Base-by-base conservation (phyloP, 768 basidiomycete genomes). In the Kwoniella heveanensis region DNA sequence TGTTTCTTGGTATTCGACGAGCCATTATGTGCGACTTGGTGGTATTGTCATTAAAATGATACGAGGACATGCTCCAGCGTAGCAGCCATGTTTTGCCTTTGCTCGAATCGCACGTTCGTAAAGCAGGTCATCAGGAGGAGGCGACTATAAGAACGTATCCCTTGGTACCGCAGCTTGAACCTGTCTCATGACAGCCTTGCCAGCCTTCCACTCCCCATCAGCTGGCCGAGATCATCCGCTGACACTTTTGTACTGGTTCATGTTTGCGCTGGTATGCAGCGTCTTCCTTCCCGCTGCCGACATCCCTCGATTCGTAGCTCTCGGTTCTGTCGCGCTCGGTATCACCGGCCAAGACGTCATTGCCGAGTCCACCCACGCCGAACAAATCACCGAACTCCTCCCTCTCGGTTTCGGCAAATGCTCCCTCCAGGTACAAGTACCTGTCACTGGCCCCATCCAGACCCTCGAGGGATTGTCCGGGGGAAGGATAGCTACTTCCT, bases 331-430 rank as follows among this genome's bases (percentile, higher is more conserved):
- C 74, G 91, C 97, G 72, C 84, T 99, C 48, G 96, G 96, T 6
- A 96, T 99, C 72, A 98, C 96, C 9, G 96, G 96, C 3, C 93
- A 97, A 81, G 96, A 99, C 82, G 91, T 96, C 67, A 90, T 98
- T 68, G 86, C 94, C 50, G 95, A 99, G 80, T 85, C 92, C 1
- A 82, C 88, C 60, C 92, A 96, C 88, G 83, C 90, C 66, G 79
- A 84, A 13, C 85, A 86, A 63, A 87, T 97, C 59, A 86, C 87
- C 0, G 90, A 96, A 73, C 83, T 88, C 15, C 85, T 94, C 13
- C 87, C 86, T 2, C 87, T 99, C 54, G 91, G 88, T 0, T 98
- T 97, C 71, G 95, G 95, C 5, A 94, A 92, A 79, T 97, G 96
- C 77, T 82, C 87, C 0, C 82, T 96, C 12, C 83, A 84, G 69